A percentile compares a stretch with the other conserved stretches of the same genome.
These are phyloP conservation scores for Eimeria mitis DNA, from an alignment of 169 alveolate genomes.

Conservation along the genomic window DNA sequence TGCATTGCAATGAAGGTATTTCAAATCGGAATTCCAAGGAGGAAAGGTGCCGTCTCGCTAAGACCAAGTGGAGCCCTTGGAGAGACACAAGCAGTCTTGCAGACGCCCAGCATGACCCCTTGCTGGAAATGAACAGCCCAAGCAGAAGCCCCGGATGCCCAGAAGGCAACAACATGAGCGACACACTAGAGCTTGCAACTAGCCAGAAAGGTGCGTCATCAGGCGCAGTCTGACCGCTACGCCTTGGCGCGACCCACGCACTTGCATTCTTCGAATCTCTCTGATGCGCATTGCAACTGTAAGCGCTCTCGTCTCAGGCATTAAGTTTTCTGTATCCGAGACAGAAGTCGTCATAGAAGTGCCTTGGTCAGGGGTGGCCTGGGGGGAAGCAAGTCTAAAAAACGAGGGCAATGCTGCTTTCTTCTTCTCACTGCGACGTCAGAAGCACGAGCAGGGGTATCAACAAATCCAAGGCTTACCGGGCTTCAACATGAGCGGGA, in stretches of 20 bases:
- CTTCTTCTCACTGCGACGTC: background rate
- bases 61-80: constrained; percentile 5
- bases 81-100: background rate
- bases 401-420: constrained; percentile 20
- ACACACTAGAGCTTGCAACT: constrained; percentile 14
- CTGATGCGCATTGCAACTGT: background rate
- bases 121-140: background rate
- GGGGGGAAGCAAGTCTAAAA: constrained; percentile 40
- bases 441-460: background rate
- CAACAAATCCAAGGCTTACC: background rate
- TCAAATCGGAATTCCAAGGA: background rate
- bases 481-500: background rate
- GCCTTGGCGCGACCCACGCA: background rate
- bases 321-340: constrained; percentile 27
- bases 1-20: background rate
- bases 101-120: background rate
- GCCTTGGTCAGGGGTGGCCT: constrained; percentile 39
- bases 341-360: constrained; percentile 41
- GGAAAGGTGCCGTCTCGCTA: background rate
- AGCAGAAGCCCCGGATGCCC: background rate
- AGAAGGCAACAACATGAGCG: constrained; percentile 9
- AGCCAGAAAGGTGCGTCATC: constrained; percentile 30
- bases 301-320: background rate
- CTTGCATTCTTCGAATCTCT: background rate
- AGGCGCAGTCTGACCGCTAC: background rate